Base-by-base conservation (phyloP, 768 basidiomycete genomes). In the Thelephora aurantiotincta region DNA sequence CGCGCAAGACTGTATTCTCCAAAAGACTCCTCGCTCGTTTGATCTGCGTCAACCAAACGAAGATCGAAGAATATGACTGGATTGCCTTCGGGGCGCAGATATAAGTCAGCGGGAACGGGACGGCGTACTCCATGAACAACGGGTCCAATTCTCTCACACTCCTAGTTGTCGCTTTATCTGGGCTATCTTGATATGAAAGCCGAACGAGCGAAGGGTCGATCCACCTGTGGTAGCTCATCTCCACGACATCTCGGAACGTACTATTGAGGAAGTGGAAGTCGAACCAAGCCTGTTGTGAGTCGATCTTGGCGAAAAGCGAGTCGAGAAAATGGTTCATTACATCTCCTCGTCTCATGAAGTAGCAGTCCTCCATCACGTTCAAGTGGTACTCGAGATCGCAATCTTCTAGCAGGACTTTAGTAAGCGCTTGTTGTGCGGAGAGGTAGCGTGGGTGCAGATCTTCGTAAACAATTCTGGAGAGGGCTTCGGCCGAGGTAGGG, bases 211-310 rank as follows among this genome's bases (percentile, higher is more conserved):
- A 71, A 0, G 77, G 55, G 35, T 84, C 75, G 43, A 88, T 72
- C 78, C 80, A 82, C 41, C 65, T 63, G 43, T 67, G 64, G 5
- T 64, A 54, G n/a, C 67, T 61, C 14, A 74, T 68, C 52, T 75
- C 70, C 34, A 80, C 67, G 23, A 82, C 71, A 44, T 88, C 82
- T 16, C 68, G 67, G 58, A 91, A 87, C 9, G 80, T 77, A 23
- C 75, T 80, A 55, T 90, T 90, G 47, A 90, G 60, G 62, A 84
- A 85, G 63, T 91, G 88, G 58, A 86, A 87, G 57, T 90, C 88
- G 42, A 63, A 70, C 87, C 87, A 91, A 3, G 55, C 45, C 56
- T 81, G 77, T 43, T 72, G 68, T n/a, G 66, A 66, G 52, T 90
- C 83, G 75, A 89, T 87, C 85, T 84, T 80, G 33, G 72, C 70